A percentile compares a stretch with the other conserved stretches of the same genome.
Evolutionary conservation across 805 yeast genomes (phyloP).

Genomic region (Barnettozyma sucrosica): DNA sequence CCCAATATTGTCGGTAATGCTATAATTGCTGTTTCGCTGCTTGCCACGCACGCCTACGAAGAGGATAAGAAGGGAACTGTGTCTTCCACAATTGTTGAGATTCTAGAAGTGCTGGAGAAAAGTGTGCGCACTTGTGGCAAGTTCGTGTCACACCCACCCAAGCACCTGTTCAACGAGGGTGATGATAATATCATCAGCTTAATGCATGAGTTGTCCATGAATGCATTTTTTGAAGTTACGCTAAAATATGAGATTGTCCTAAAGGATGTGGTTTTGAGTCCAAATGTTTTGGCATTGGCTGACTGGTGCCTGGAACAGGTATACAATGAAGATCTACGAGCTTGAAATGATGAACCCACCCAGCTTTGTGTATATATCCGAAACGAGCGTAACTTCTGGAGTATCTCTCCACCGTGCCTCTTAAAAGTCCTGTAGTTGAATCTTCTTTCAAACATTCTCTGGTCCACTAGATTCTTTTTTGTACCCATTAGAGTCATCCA

Average conservation of each 20-base stretch:
- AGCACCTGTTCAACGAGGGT: constrained; percentile 16
- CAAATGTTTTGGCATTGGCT: constrained; percentile 61
- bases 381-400: not conserved
- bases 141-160: constrained; percentile 34
- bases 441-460: not conserved
- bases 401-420: not conserved
- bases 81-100: constrained; percentile 50
- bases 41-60: constrained; percentile 52
- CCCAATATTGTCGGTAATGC: constrained; percentile 65
- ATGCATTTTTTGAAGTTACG: constrained; percentile 59
- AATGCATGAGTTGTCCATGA: constrained; percentile 59
- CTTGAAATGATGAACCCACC: not conserved
- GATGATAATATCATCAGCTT: constrained; percentile 42
- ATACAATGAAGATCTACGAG: constrained; percentile 38
- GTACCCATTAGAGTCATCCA: constrained; percentile 42
- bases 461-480: not conserved
- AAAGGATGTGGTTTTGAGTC: constrained; percentile 57
- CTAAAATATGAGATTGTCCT: constrained; percentile 56
- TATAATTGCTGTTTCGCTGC: constrained; percentile 52
- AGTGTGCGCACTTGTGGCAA: constrained; percentile 51
- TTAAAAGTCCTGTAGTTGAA: not conserved
- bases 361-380: not conserved
- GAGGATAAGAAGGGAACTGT: constrained; percentile 58
- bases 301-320: constrained; percentile 69
- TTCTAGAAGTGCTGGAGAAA: constrained; percentile 51